phyloP scores from a whole-genome alignment of 2,329 filamentous ascomycete genomes.

The Knoxdaviesia capensis region DNA sequence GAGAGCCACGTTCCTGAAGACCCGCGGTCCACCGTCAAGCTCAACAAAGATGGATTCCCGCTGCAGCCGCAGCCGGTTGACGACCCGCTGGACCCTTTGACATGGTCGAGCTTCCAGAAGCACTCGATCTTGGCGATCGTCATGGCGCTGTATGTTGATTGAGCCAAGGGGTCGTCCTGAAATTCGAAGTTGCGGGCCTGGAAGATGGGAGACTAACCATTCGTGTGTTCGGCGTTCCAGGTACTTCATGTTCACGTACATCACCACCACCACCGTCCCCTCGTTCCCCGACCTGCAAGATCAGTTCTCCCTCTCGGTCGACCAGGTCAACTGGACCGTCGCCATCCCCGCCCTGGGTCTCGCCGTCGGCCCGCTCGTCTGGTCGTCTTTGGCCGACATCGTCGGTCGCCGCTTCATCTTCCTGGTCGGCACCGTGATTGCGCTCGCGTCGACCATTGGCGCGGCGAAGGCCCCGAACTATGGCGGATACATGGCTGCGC shows the following conservation, averaged over 20 bases:
- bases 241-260: constrained; percentile 37
- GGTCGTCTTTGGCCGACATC: constrained; percentile 25
- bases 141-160: constrained; percentile 24
- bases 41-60: constrained; percentile 11
- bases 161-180: neutral
- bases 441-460: constrained; percentile 13
- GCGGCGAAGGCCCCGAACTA: constrained; percentile 17
- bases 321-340: constrained; percentile 32
- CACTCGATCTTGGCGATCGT: constrained; percentile 27
- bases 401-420: constrained; percentile 30
- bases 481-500: constrained; percentile 31
- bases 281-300: constrained; percentile 28
- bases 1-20: too few relatives aligned
- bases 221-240: constrained; percentile 8
- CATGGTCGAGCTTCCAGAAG: constrained; percentile 27
- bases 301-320: constrained; percentile 21
- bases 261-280: constrained; percentile 34
- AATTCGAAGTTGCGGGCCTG: too few relatives aligned
- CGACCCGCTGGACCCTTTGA: constrained; percentile 31
- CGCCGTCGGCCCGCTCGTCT: constrained; percentile 27
- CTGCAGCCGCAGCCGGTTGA: constrained; percentile 15
- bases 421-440: constrained; percentile 17
- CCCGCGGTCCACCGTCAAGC: neutral
- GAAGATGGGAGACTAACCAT: neutral
- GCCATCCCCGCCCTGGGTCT: constrained; percentile 29